phyloP scores from a whole-genome alignment of 2,329 filamentous ascomycete genomes.

The Ascochyta rabiei region DNA sequence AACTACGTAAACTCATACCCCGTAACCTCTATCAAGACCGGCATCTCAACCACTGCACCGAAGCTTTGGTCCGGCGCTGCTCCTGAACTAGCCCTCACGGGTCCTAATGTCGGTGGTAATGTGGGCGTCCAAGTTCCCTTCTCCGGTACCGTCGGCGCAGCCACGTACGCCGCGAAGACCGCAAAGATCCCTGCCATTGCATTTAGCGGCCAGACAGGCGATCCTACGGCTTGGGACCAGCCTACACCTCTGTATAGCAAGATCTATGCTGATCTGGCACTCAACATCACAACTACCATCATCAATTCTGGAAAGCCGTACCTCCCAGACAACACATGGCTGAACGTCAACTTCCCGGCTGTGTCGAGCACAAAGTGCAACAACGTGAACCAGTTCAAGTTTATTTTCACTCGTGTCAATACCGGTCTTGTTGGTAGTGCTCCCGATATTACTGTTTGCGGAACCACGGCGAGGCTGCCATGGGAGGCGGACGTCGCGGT shows the following conservation, averaged over 20 bases:
- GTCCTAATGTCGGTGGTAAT: conserved; percentile 68
- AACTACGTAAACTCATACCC: conserved; percentile 77
- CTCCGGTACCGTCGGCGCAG: conserved; percentile 72
- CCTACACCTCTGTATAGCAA: conserved; percentile 58
- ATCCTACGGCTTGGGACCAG: conserved; percentile 60
- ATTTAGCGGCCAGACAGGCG: conserved; percentile 64
- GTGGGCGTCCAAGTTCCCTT: conserved; percentile 62
- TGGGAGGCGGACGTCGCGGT: conserved; percentile 62
- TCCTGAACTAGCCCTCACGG: conserved; percentile 69
- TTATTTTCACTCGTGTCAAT: conserved; percentile 67
- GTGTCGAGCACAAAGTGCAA: conserved; percentile 58
- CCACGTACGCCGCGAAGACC: conserved; percentile 62
- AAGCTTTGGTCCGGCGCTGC: conserved; percentile 58
- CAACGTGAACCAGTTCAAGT: conserved; percentile 62
- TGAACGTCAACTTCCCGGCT: conserved; percentile 73
- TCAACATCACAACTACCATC: conserved; percentile 62
- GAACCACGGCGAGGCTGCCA: conserved; percentile 58
- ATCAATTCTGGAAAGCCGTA: conserved; percentile 65
- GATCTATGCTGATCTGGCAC: conserved; percentile 69
- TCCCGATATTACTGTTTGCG: conserved; percentile 65
- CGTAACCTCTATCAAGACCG: conserved; percentile 66
- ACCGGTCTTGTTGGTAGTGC: conserved; percentile 45
- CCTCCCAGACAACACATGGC: conserved; percentile 64
- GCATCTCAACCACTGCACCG: conserved; percentile 63
- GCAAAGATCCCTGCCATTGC: conserved; percentile 68